Conservation (phyloP, 768 basidiomycete species). For the Rickenella mellea region DNA sequence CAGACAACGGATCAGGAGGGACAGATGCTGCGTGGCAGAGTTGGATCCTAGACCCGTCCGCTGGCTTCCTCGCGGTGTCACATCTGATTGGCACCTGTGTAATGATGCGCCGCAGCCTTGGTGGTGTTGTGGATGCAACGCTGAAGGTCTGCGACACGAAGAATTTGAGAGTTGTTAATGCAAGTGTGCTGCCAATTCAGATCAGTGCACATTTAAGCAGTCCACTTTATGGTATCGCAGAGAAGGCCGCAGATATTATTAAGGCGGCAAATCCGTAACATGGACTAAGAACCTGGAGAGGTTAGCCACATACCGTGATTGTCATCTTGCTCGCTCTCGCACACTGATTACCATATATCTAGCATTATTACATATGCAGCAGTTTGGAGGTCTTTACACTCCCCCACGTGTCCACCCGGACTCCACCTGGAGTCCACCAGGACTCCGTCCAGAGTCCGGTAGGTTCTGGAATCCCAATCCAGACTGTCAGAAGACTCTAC, state of each 20-base stretch:
- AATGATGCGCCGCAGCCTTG: slow-evolving; percentile 21
- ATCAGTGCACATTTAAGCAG: slow-evolving; percentile 36
- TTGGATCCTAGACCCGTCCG: slow-evolving; percentile 28
- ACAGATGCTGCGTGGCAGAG: slow-evolving; percentile 33
- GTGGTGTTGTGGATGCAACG: slow-evolving; percentile 15
- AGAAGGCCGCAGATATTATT: slow-evolving; percentile 43
- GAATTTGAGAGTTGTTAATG: slow-evolving; percentile 40
- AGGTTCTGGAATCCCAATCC: no score
- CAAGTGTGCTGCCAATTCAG: slow-evolving; percentile 37
- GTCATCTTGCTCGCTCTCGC: no score
- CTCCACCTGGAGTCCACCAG: no score
- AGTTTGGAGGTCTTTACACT: no score
- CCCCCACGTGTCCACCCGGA: no score
- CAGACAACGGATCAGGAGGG: slow-evolving; percentile 30
- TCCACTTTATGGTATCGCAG: slow-evolving; percentile 44
- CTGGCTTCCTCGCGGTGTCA: slow-evolving; percentile 32
- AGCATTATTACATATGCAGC: no score
- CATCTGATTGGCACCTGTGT: slow-evolving; percentile 38
- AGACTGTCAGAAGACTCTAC: no score
- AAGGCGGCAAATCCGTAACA: no score
- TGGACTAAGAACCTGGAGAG: no score
- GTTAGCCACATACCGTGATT: no score
- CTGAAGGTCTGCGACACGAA: slow-evolving; percentile 10
- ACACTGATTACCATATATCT: no score
- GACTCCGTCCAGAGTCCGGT: no score